phyloP scores from a whole-genome alignment of 345 rosid genomes.

The Hibiscus tridactylites region DNA sequence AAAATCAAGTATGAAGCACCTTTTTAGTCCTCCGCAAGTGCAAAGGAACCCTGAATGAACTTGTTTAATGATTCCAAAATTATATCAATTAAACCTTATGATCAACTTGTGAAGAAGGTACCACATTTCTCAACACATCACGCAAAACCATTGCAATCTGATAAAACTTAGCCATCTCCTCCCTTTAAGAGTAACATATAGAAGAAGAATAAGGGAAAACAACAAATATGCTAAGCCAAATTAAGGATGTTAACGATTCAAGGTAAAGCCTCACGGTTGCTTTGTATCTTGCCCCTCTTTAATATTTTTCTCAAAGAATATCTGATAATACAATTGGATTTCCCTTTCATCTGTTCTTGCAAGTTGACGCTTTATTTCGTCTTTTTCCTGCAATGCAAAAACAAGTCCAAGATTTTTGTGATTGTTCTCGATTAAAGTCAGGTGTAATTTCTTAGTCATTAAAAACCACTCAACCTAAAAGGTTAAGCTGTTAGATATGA shows the following conservation, averaged over 20 bases:
- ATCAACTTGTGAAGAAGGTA: constrained; percentile 39
- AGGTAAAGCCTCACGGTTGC: constrained; percentile 60
- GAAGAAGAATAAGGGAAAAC: constrained; percentile 11
- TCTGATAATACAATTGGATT: constrained; percentile 60
- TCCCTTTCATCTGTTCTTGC: constrained; percentile 55
- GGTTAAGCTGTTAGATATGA: neutral
- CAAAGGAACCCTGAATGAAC: constrained; percentile 2
- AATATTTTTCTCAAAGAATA: constrained; percentile 51
- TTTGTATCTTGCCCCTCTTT: constrained; percentile 45
- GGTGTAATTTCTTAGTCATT: neutral
- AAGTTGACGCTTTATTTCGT: constrained; percentile 28
- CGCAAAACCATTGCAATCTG: constrained; percentile 75
- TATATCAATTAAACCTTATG: constrained; percentile 39
- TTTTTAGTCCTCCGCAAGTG: constrained; percentile 11
- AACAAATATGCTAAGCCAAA: constrained; percentile 12
- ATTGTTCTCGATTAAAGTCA: neutral
- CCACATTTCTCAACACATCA: constrained; percentile 65
- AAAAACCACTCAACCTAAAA: neutral
- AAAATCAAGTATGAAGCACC: constrained; percentile 14
- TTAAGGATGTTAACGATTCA: neutral
- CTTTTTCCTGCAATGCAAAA: constrained; percentile 51
- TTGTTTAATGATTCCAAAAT: constrained; percentile 6
- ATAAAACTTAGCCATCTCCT: constrained; percentile 83
- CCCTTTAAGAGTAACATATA: constrained; percentile 43
- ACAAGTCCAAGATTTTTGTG: neutral